phyloP scores from a whole-genome alignment of 2,329 filamentous ascomycete species.

The Aspergillus melleus region DNA sequence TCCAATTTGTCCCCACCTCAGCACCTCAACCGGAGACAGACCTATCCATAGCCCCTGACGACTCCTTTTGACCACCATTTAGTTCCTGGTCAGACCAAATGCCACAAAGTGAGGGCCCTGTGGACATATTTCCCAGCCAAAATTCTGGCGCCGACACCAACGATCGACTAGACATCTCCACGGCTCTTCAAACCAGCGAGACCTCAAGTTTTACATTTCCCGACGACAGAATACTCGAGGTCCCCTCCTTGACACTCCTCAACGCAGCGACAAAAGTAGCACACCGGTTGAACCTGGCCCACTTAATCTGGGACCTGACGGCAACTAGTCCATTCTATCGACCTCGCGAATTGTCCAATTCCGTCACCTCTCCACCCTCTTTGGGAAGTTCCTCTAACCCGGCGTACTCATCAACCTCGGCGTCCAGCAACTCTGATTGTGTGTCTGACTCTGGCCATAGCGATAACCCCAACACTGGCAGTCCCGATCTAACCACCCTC shows the following conservation, averaged over 20 bases:
- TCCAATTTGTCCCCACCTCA: not conserved
- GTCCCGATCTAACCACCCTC: constrained; percentile 33
- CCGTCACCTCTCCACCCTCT: constrained; percentile 4
- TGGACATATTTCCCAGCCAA: not conserved
- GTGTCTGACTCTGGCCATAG: constrained; percentile 16
- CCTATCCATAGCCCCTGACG: not conserved
- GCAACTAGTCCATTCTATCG: constrained; percentile 50
- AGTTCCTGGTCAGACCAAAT: not conserved
- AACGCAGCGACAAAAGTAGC: constrained; percentile 52
- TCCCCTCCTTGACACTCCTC: constrained; percentile 51
- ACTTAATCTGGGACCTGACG: constrained; percentile 49
- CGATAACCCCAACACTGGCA: not conserved
- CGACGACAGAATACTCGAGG: constrained; percentile 52
- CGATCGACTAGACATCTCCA: not conserved
- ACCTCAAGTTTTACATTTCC: constrained; percentile 33
- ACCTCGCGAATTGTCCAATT: not conserved
- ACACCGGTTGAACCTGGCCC: constrained; percentile 45
- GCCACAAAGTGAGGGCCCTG: not conserved
- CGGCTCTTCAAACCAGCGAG: not conserved
- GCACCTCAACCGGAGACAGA: not conserved
- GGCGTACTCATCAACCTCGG: constrained; percentile 18
- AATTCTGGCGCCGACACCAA: not conserved
- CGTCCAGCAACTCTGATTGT: no score
- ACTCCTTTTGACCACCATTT: not conserved
- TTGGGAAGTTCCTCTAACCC: constrained; percentile 8